Evolutionary conservation across 139 green algal species (phyloP).

Genomic region (Tetraselmis chui): DNA sequence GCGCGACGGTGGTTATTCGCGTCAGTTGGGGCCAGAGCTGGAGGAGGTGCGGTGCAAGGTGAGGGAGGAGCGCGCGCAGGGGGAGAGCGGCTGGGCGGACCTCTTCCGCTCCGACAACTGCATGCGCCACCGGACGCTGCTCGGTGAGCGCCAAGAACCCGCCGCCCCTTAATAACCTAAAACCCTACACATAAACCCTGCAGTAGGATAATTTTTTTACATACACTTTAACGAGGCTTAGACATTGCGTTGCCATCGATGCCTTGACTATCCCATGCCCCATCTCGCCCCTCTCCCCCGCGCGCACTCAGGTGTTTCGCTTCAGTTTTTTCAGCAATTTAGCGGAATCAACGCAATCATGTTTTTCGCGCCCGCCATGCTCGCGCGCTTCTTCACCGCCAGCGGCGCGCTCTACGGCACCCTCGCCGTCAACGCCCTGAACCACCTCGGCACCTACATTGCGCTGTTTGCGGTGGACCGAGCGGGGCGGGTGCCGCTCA

Average conservation of each 20-base stretch:
- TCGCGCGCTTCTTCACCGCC: background rate
- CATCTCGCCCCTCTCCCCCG: background rate
- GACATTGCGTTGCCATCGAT: background rate
- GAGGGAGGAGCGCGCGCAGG: background rate
- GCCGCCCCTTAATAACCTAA: background rate
- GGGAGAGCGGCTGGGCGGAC: background rate
- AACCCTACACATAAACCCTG: background rate
- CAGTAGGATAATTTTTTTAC: background rate
- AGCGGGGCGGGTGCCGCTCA: background rate
- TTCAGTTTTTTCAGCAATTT: background rate
- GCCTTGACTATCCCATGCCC: background rate
- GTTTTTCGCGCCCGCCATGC: background rate
- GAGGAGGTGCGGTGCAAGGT: background rate
- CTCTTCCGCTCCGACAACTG: background rate
- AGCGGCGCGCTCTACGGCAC: background rate
- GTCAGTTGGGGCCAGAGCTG: background rate
- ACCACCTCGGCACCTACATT: background rate
- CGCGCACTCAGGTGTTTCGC: background rate
- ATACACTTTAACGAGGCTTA: background rate
- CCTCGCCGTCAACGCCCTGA: background rate
- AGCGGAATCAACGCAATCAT: background rate
- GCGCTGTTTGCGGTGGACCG: background rate
- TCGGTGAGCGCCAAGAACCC: background rate
- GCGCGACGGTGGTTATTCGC: too few relatives aligned
- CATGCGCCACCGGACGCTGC: background rate